Conservation (phyloP, 139 green algal species). For the Limnomonas spitsbergensis region DNA sequence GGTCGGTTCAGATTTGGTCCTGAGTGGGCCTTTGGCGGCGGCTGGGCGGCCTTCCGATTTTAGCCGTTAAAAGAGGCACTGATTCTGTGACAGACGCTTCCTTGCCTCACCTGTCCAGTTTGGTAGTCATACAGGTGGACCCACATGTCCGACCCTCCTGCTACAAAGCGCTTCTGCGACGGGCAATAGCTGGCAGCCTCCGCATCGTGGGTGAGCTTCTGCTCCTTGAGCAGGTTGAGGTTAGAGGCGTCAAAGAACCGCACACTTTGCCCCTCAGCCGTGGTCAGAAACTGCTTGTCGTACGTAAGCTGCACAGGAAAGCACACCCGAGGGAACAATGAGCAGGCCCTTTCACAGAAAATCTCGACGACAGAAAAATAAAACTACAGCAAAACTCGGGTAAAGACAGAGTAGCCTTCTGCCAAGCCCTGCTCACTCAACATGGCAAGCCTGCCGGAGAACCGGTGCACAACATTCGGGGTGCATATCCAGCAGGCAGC, state of each 20-base stretch:
- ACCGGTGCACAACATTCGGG: too few species aligned
- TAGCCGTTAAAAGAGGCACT: too few species aligned
- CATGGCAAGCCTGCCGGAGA: too few species aligned
- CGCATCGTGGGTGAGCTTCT: constrained; percentile 51
- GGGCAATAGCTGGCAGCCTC: constrained; percentile 81
- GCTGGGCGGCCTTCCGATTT: too few species aligned
- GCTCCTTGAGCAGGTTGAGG: constrained; percentile 50
- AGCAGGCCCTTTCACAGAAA: neutral
- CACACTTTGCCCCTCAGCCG: constrained; percentile 73
- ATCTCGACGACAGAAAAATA: too few species aligned
- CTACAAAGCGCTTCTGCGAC: constrained; percentile 62
- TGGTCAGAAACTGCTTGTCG: constrained; percentile 73
- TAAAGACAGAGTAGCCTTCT: too few species aligned
- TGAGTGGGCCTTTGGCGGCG: too few species aligned
- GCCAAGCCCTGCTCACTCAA: too few species aligned
- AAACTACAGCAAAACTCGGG: too few species aligned
- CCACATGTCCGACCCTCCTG: constrained; percentile 96
- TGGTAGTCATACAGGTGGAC: constrained; percentile 85
- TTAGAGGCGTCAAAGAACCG: constrained; percentile 69
- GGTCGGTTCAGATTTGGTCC: too few species aligned
- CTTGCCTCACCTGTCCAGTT: constrained; percentile 52
- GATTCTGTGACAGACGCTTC: too few species aligned
- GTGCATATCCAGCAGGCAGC: too few species aligned
- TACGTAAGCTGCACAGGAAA: constrained; percentile 56
- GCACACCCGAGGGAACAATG: neutral